Conservation (phyloP, 83 land plant species). For the Larix sibirica region DNA sequence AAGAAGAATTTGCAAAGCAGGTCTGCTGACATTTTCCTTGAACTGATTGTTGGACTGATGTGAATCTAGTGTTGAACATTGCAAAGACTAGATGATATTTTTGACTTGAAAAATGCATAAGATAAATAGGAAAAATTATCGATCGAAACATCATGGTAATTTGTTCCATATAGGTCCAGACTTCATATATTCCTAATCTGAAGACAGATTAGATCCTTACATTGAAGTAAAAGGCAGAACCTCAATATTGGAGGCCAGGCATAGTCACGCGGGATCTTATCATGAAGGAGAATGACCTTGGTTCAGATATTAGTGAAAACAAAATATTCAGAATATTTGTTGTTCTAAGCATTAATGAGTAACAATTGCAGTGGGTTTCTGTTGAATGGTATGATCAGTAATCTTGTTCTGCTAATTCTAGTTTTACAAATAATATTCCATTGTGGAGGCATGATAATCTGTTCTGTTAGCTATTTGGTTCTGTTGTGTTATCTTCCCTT, state of each 20-base stretch:
- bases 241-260: neutral
- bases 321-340: neutral
- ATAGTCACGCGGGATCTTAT: too few relatives aligned
- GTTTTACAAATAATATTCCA: too few relatives aligned
- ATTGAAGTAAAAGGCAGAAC: neutral
- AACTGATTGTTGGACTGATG: neutral
- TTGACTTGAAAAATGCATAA: neutral
- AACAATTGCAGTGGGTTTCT: too few relatives aligned
- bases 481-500: too few relatives aligned
- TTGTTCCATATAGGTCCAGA: neutral
- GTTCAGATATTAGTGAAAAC: neutral
- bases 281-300: neutral
- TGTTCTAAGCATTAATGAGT: too few relatives aligned
- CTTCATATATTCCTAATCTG: neutral
- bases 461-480: too few relatives aligned
- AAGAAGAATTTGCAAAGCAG: constrained; percentile 2
- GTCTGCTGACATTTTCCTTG: neutral
- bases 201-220: neutral
- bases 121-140: neutral
- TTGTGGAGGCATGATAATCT: too few relatives aligned
- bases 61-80: neutral
- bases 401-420: too few relatives aligned
- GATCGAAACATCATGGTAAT: neutral
- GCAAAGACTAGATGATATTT: neutral
- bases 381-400: too few relatives aligned